These are phyloP conservation scores for Danielia reshetovae DNA, from an alignment of 805 yeast species.

Conservation along the genomic window DNA sequence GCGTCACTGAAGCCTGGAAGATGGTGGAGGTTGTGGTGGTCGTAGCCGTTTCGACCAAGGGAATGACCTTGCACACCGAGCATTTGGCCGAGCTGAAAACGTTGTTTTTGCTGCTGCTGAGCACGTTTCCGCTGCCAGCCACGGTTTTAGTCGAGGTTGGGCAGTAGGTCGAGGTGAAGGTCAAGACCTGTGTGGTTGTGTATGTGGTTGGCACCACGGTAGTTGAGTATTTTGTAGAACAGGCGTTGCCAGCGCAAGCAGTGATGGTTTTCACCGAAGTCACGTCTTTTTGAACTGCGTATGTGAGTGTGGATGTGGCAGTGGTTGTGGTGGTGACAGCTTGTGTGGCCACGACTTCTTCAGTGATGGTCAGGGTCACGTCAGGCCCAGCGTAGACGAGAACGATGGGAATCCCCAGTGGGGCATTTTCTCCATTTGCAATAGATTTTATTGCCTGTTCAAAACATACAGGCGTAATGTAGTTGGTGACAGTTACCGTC, in stretches of 20 bases:
- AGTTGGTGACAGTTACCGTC: slow-evolving; percentile 25
- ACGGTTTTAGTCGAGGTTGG: neutral
- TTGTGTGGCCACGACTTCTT: neutral
- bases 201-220: neutral
- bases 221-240: neutral
- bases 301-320: neutral
- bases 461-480: slow-evolving; percentile 23
- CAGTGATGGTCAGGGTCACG: slow-evolving; percentile 1
- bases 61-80: neutral
- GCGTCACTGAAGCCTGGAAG: neutral
- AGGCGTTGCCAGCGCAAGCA: neutral
- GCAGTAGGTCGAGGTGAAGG: neutral
- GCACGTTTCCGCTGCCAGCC: neutral
- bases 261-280: neutral
- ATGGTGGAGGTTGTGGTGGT: neutral
- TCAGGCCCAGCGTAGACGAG: slow-evolving; percentile 22
- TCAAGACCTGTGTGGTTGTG: neutral
- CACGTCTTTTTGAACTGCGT: neutral
- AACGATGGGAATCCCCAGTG: slow-evolving; percentile 28
- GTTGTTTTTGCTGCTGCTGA: neutral
- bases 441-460: slow-evolving; percentile 14
- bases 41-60: neutral
- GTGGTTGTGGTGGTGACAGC: neutral
- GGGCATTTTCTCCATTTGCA: slow-evolving; percentile 15
- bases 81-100: neutral